Percentiles rank a stretch among this genome's conserved stretches.
Evolutionary conservation across 176 grass and related monocot species (phyloP).

Genomic region (Cocos nucifera): DNA sequence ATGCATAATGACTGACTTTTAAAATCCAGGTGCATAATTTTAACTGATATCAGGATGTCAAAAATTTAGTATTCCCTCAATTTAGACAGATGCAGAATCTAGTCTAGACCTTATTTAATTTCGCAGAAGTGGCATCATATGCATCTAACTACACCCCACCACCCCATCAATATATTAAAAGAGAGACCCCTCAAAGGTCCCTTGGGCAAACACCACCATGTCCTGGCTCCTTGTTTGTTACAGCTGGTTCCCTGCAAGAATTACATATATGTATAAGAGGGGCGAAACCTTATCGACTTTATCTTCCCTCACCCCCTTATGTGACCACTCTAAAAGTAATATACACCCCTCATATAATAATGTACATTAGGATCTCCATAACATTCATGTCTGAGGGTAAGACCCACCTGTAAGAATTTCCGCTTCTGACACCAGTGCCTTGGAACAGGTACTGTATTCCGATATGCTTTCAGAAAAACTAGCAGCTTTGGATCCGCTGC

Average conservation of each 20-base stretch:
- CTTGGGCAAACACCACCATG: constrained; percentile 31
- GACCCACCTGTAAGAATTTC: constrained; percentile 82
- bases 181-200: constrained; percentile 27
- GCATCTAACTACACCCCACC: constrained; percentile 39
- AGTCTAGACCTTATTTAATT: constrained; percentile 17
- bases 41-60: constrained; percentile 9
- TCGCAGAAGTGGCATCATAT: constrained; percentile 14
- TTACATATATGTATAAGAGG: constrained; percentile 78
- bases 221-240: constrained; percentile 46
- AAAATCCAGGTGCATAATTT: no score
- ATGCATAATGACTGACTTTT: constrained; percentile 7
- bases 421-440: constrained; percentile 85
- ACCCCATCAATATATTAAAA: constrained; percentile 21
- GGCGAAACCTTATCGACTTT: constrained; percentile 43
- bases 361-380: constrained; percentile 9
- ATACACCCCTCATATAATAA: constrained; percentile 4
- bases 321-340: constrained; percentile 3
- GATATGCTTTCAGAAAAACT: constrained; percentile 71
- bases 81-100: constrained; percentile 8
- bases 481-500: constrained; percentile 71
- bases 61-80: neutral
- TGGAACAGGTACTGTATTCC: constrained; percentile 85
- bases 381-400: constrained; percentile 8
- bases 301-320: constrained; percentile 22
- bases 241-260: constrained; percentile 58